Conservation (phyloP, 805 yeast species). For the Teunomyces kruisii region DNA sequence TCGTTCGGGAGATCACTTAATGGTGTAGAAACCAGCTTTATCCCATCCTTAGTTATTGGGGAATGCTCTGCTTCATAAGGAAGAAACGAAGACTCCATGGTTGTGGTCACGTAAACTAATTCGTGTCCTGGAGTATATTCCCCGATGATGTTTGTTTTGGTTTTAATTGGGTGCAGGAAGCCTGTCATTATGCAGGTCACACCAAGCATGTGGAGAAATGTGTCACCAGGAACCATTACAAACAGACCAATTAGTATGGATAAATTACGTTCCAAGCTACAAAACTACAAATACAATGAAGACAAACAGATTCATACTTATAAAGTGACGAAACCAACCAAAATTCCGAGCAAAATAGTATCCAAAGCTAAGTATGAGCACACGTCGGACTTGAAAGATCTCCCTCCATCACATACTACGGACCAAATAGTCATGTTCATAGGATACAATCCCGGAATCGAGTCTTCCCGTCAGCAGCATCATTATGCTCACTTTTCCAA, state of each 20-base stretch:
- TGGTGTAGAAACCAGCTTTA: constrained; percentile 8
- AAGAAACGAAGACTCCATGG: constrained; percentile 2
- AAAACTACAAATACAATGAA: constrained; percentile 16
- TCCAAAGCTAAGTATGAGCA: not conserved
- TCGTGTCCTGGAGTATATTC: not conserved
- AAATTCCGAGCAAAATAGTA: no score
- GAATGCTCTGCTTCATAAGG: constrained; percentile 5
- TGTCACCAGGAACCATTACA: not conserved
- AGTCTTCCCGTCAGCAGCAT: constrained; percentile 61
- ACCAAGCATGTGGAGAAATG: not conserved
- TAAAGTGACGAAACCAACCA: not conserved
- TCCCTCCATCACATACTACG: constrained; percentile 30
- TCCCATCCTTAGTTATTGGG: constrained; percentile 18
- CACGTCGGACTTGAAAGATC: constrained; percentile 15
- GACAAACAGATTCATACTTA: not conserved
- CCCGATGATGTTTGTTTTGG: constrained; percentile 2
- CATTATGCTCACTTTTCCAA: constrained; percentile 73
- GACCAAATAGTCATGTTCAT: constrained; percentile 49
- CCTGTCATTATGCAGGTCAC: not conserved
- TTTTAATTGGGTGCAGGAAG: not conserved
- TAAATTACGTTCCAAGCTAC: constrained; percentile 15
- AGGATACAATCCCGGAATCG: constrained; percentile 73
- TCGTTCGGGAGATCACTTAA: constrained; percentile 1
- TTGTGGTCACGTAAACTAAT: no score
- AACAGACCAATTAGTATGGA: not conserved